Evolutionary conservation across 306 rosid species (phyloP), one percentile per base, ranked within the genome.

Genomic region (Hippophae gyantsensis): DNA sequence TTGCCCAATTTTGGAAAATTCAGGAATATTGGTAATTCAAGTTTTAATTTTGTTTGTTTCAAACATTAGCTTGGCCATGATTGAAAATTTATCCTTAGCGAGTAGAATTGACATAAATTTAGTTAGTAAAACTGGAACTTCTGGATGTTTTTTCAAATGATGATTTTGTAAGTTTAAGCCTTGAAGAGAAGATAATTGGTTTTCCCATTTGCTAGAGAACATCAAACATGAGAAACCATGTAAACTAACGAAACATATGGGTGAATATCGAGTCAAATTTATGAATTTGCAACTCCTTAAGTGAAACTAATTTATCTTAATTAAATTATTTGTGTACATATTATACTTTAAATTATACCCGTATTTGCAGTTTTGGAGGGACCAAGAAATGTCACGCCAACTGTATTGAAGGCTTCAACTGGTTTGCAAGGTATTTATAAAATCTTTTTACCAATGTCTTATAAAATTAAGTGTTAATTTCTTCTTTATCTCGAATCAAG

Each of bases 1-100:
- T 69, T 92, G 72, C 89, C 95, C 65, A 85, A 61, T 72, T 92
- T 92, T 44, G 96, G 95, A 9, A 92, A 81, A 72, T 92, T 87
- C 86, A 81, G 96, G 73, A 87, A 80, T 57, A 82, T 92, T 60
- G 95, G 98, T 90, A 70, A 74, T 48, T 13, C n/a, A 13, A 11
- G 53, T 14, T 5, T 13, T 49, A 12, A 47, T 47, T 5, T 47
- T 47, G 13, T 13, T 49, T 6, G 6, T 12, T 49, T 49, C 53
- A 49, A 49, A 46, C 14, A 32, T 32, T 32, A 32, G 38, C 38
- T 32, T 32, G 38, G 38, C 0, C 5, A 32, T 32, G 38, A 2
- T 2, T 32, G 38, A 32, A 32, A 32, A 2, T 32, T 32, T 32
- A 32, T 32, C 38, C 4, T 32, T 32, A 32, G 38, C 38, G 38